Evolutionary conservation across 306 rosid genomes (phyloP).

Genomic region (Potentilla sterilis): DNA sequence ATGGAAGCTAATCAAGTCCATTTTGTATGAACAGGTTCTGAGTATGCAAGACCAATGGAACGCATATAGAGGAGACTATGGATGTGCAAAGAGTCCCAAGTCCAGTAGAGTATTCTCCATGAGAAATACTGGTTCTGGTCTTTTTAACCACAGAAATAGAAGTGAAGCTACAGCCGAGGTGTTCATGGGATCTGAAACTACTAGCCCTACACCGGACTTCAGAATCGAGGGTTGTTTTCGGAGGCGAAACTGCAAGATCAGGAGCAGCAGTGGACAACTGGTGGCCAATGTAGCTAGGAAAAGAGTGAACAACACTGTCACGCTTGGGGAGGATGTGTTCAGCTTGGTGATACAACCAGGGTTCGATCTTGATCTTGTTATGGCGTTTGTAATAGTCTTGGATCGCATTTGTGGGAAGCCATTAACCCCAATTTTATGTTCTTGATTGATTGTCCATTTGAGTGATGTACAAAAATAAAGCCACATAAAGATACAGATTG

Average conservation of each 20-base stretch:
- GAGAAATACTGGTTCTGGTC: conserved; percentile 29
- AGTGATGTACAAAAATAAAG: not conserved
- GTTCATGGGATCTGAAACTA: conserved; percentile 16
- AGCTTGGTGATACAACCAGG: conserved; percentile 41
- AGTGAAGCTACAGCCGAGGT: conserved; percentile 30
- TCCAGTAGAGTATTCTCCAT: conserved; percentile 35
- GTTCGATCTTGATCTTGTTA: conserved; percentile 32
- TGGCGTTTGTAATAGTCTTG: conserved; percentile 46
- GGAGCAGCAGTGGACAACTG: conserved; percentile 20
- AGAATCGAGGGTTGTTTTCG: conserved; percentile 44
- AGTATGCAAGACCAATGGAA: conserved; percentile 45
- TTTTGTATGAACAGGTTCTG: conserved; percentile 28
- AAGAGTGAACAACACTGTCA: conserved; percentile 36
- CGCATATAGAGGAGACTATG: conserved; percentile 39
- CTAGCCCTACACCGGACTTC: conserved; percentile 29
- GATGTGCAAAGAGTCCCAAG: conserved; percentile 14
- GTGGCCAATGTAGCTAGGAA: conserved; percentile 47
- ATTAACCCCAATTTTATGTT: conserved; percentile 43
- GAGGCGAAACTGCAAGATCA: conserved; percentile 41
- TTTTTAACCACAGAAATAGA: conserved; percentile 20
- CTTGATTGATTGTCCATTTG: conserved; percentile 12
- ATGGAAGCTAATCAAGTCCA: not conserved
- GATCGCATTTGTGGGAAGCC: conserved; percentile 43
- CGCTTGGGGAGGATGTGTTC: conserved; percentile 45
- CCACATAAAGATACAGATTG: conserved; percentile 8